Conservation (phyloP, 257 asterid genomes). For the Solanum tarijense region DNA sequence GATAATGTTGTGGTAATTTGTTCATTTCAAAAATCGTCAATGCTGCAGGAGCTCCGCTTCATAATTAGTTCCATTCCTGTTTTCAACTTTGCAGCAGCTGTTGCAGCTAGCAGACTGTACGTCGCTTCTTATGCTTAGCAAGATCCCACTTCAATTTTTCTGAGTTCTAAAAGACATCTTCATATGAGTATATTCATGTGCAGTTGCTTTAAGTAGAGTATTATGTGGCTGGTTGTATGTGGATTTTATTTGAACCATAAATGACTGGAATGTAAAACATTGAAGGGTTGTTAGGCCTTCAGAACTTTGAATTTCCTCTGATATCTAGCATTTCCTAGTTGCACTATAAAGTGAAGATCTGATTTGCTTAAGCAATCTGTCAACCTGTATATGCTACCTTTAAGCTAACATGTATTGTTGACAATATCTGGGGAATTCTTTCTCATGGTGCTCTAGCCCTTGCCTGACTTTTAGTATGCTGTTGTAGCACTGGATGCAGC, state of each 20-base stretch:
- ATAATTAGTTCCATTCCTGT: conserved; percentile 84
- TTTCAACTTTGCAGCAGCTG: conserved; percentile 84
- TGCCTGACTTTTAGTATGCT: not conserved
- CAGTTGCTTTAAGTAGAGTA: not conserved
- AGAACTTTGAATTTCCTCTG: not conserved
- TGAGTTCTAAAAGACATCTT: not conserved
- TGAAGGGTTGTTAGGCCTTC: not conserved
- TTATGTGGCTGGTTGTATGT: not conserved
- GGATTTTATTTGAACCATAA: not conserved
- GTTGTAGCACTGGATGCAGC: not conserved
- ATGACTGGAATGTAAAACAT: not conserved
- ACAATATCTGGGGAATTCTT: not conserved
- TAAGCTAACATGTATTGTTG: not conserved
- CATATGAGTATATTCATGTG: not conserved
- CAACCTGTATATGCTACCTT: not conserved
- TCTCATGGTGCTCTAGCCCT: not conserved
- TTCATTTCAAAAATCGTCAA: conserved; percentile 5
- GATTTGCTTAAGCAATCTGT: not conserved
- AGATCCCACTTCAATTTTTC: not conserved
- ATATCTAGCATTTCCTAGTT: not conserved
- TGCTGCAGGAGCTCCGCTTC: conserved; percentile 91
- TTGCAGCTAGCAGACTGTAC: conserved; percentile 90
- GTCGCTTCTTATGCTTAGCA: conserved; percentile 8
- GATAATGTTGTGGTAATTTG: not conserved
- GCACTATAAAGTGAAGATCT: not conserved